Evolutionary conservation across 352 stramenopile genomes (phyloP).

Genomic region (Plasmopara muralis): DNA sequence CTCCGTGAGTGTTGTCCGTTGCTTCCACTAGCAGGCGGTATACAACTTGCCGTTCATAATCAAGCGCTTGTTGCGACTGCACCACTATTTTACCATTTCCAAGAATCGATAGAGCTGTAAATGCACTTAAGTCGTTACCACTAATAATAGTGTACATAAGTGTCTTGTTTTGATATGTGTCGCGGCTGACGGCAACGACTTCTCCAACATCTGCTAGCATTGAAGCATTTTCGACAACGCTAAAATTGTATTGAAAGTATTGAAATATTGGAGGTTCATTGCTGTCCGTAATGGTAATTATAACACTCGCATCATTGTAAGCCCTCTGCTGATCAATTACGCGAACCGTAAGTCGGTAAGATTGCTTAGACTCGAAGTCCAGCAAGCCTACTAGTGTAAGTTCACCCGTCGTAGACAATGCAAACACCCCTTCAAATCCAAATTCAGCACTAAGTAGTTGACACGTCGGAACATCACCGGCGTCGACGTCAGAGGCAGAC

Average conservation of each 20-base stretch:
- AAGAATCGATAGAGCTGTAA: slow-evolving; percentile 31
- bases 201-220: slow-evolving; percentile 25
- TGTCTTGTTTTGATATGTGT: slow-evolving; percentile 47
- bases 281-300: slow-evolving; percentile 33
- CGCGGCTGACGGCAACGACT: slow-evolving; percentile 29
- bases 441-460: slow-evolving; percentile 4
- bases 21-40: slow-evolving; percentile 21
- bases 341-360: slow-evolving; percentile 10
- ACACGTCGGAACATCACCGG: slow-evolving; percentile 4
- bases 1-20: slow-evolving; percentile 8
- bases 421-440: slow-evolving; percentile 11
- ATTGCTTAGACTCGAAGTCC: slow-evolving; percentile 19
- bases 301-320: slow-evolving; percentile 16
- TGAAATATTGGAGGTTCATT: slow-evolving; percentile 45
- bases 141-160: slow-evolving; percentile 37
- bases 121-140: slow-evolving; percentile 35
- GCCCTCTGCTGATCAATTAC: slow-evolving; percentile 13
- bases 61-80: slow-evolving; percentile 22
- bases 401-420: slow-evolving; percentile 9
- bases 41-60: slow-evolving; percentile 32
- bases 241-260: slow-evolving; percentile 24
- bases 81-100: slow-evolving; percentile 33
- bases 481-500: slow-evolving; percentile 10
- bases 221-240: slow-evolving; percentile 32
- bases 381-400: slow-evolving; percentile 8